Conservation (phyloP, 2,329 filamentous ascomycete genomes). For the Venturia carpophila region DNA sequence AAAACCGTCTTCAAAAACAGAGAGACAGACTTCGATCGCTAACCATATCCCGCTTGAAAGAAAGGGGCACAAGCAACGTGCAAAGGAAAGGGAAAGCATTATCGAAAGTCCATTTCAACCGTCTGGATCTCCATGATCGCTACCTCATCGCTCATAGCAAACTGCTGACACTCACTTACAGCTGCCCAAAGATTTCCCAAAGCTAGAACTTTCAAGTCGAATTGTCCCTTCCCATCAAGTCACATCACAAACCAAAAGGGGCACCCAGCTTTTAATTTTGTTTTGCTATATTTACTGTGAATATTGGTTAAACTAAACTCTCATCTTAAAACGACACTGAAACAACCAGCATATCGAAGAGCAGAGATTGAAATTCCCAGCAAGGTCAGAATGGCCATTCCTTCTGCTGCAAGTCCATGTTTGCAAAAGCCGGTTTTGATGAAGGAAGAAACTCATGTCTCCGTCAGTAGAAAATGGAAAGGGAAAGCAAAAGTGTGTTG, state of each 20-base stretch:
- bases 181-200: too few species aligned
- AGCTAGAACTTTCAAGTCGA: background rate
- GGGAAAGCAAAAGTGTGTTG: background rate
- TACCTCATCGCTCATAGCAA: too few species aligned
- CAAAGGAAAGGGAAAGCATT: too few species aligned
- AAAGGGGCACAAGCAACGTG: too few species aligned
- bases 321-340: background rate
- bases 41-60: too few species aligned
- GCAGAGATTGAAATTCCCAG: background rate
- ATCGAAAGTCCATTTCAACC: too few species aligned
- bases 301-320: background rate
- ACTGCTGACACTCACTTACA: too few species aligned
- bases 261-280: background rate
- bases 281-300: background rate
- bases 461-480: background rate
- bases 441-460: background rate
- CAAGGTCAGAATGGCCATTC: background rate
- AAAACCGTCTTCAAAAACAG: too few species aligned
- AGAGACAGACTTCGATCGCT: too few species aligned
- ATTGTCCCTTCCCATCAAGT: background rate
- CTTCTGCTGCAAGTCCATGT: background rate
- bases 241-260: background rate
- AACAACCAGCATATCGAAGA: background rate
- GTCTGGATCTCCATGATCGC: too few species aligned
- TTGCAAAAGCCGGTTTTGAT: constrained; percentile 1